A percentile compares a stretch with the other conserved stretches of the same genome.
Evolutionary conservation across 768 basidiomycete genomes (phyloP).

Genomic region (Tulasnella sp.): DNA sequence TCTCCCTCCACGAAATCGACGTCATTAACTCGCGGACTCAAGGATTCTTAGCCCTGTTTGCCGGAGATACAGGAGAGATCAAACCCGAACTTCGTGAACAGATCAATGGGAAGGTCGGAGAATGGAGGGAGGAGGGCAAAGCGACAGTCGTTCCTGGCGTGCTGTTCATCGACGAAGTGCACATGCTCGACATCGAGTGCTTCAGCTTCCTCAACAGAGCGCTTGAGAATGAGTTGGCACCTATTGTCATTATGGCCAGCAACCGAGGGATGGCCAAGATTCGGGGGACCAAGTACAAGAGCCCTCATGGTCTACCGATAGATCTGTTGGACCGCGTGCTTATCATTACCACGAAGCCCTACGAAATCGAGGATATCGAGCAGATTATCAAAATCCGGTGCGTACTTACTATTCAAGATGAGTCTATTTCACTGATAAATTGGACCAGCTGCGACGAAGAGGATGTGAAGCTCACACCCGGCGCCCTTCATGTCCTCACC

Average conservation of each 20-base stretch:
- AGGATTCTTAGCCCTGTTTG: conserved; percentile 90
- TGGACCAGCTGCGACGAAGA: conserved; percentile 89
- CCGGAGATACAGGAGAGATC: conserved; percentile 97
- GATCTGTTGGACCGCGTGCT: conserved; percentile 91
- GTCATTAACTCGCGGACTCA: conserved; percentile 98
- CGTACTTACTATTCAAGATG: conserved; percentile 16
- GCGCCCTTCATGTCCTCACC: conserved; percentile 69
- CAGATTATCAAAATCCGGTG: conserved; percentile 91
- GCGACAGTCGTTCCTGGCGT: conserved; percentile 96
- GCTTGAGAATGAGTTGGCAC: conserved; percentile 84
- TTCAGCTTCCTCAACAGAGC: conserved; percentile 98
- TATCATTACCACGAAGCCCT: conserved; percentile 89
- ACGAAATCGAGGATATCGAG: conserved; percentile 68
- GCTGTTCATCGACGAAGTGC: conserved; percentile 98
- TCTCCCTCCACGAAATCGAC: conserved; percentile 96
- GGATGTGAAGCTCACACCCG: conserved; percentile 69
- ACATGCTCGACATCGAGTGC: conserved; percentile 99
- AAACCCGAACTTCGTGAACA: conserved; percentile 93
- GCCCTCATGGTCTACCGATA: conserved; percentile 89
- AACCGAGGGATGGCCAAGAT: conserved; percentile 93
- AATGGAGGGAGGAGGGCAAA: conserved; percentile 98
- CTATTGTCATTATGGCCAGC: conserved; percentile 96
- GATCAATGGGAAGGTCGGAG: conserved; percentile 92
- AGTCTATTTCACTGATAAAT: not conserved
- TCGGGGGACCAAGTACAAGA: conserved; percentile 87